Evolutionary conservation across 192 early-diverging fungal species (phyloP).

Genomic region (Umbelopsis vinacea): DNA sequence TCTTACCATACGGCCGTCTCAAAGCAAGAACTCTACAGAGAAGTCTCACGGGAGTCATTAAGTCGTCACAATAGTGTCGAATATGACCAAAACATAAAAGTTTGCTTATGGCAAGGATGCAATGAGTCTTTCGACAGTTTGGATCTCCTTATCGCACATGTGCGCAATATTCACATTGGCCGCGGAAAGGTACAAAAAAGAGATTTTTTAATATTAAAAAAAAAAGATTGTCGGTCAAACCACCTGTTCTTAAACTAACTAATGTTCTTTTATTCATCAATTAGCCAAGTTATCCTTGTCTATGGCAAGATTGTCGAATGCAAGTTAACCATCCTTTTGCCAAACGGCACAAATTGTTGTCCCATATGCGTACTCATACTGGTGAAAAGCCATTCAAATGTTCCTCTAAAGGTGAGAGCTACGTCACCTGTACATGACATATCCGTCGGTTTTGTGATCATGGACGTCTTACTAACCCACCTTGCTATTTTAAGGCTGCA

Average conservation of each 20-base stretch:
- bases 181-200: background rate
- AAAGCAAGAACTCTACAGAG: background rate
- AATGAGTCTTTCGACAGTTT: background rate
- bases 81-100: conserved; percentile 14
- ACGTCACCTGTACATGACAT: background rate
- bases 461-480: too few species aligned
- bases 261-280: background rate
- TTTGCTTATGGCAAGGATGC: conserved; percentile 9
- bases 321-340: conserved; percentile 61
- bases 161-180: conserved; percentile 9
- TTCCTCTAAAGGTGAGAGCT: conserved; percentile 48
- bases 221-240: background rate
- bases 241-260: background rate
- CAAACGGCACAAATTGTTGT: conserved; percentile 72
- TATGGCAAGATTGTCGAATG: conserved; percentile 49
- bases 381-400: conserved; percentile 78
- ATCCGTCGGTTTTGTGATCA: background rate
- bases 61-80: conserved; percentile 3
- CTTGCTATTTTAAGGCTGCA: conserved; percentile 32
- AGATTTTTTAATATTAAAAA: background rate
- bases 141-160: conserved; percentile 13
- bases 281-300: conserved; percentile 51
- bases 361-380: conserved; percentile 74
- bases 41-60: conserved; percentile 14
- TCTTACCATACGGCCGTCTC: background rate